Evolutionary conservation across 179 eudicot genomes (phyloP).

Genomic region (Silene noctiflora): DNA sequence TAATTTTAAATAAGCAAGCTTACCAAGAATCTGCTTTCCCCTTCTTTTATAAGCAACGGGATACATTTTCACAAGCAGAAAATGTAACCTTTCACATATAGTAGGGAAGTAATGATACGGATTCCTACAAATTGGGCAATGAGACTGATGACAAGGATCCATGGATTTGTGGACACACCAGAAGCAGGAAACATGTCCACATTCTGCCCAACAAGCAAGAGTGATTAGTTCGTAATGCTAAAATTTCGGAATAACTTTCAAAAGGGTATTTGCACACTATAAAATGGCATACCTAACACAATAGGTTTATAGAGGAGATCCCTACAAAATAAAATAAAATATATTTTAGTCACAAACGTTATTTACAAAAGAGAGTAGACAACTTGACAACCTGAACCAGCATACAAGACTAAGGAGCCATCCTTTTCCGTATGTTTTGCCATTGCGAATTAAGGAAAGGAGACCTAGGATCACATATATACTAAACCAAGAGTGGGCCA

Average conservation of each 20-base stretch:
- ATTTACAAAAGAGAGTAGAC: not conserved
- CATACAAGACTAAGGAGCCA: too few species aligned
- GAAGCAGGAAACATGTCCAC: conserved; percentile 86
- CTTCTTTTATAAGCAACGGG: conserved; percentile 59
- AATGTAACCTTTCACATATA: conserved; percentile 57
- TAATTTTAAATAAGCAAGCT: conserved; percentile 16
- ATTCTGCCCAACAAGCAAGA: conserved; percentile 47
- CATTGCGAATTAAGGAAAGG: too few species aligned
- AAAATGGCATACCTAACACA: conserved; percentile 46
- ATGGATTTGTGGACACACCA: conserved; percentile 75
- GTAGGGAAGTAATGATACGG: conserved; percentile 73
- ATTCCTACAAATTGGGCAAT: conserved; percentile 70
- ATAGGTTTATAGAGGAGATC: conserved; percentile 77
- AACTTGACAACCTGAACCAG: too few species aligned
- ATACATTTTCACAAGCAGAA: conserved; percentile 61
- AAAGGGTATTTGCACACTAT: not conserved
- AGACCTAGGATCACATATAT: too few species aligned
- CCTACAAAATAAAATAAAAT: conserved; percentile 37
- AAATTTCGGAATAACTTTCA: not conserved
- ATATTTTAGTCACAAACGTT: conserved; percentile 12
- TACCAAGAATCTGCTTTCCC: conserved; percentile 61
- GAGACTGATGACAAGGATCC: conserved; percentile 44
- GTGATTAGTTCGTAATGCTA: conserved; percentile 12
- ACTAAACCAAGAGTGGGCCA: too few species aligned
- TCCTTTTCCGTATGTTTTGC: too few species aligned